A percentile compares a stretch with the other conserved stretches of the same genome.
Evolutionary conservation across 352 stramenopile genomes (phyloP).

Genomic region (Aphanomyces euteiches): DNA sequence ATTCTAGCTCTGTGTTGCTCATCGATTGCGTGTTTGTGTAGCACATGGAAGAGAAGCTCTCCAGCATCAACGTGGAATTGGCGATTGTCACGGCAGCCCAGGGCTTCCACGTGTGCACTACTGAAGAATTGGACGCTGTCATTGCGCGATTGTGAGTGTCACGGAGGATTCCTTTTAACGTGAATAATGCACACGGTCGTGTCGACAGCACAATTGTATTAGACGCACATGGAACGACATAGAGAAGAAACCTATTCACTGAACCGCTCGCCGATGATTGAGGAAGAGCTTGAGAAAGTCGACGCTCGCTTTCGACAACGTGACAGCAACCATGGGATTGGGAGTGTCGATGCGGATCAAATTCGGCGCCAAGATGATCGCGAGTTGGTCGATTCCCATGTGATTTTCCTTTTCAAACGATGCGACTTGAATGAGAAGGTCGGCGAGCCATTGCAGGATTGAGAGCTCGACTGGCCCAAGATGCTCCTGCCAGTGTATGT

Average conservation of each 20-base stretch:
- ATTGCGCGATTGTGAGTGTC: constrained; percentile 72
- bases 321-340: constrained; percentile 82
- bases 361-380: constrained; percentile 87
- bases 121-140: constrained; percentile 90
- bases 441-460: constrained; percentile 79
- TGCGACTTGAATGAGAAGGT: constrained; percentile 70
- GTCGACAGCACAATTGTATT: background rate
- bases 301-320: constrained; percentile 81
- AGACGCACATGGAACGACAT: background rate
- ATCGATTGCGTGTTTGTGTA: constrained; percentile 32
- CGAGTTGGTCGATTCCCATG: constrained; percentile 88
- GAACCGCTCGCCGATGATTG: constrained; percentile 32
- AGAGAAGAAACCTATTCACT: constrained; percentile 6
- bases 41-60: constrained; percentile 99
- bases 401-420: constrained; percentile 70
- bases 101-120: constrained; percentile 94
- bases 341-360: constrained; percentile 81
- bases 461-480: constrained; percentile 45
- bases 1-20: constrained; percentile 13
- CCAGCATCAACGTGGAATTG: constrained; percentile 97
- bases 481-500: constrained; percentile 34
- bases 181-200: background rate
- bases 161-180: background rate
- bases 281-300: constrained; percentile 63
- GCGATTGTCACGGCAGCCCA: constrained; percentile 92